Evolutionary conservation across 441 rosid genomes (phyloP).

Genomic region (Viola pubescens): DNA sequence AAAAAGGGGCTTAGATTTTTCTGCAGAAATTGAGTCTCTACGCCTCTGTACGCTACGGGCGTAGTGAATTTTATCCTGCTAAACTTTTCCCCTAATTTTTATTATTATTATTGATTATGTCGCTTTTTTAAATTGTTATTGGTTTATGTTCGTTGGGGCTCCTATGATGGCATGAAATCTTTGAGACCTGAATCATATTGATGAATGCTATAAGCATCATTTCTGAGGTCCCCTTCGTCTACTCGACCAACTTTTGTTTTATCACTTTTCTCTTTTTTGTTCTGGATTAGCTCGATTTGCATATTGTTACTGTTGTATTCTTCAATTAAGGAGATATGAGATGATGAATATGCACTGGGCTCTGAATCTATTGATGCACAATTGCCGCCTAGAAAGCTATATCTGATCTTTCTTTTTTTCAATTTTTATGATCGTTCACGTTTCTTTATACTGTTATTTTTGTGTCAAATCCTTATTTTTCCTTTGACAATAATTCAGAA

Average conservation of each 20-base stretch:
- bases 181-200: conserved; percentile 62
- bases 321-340: neutral
- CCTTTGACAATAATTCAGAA: neutral
- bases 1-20: conserved; percentile 27
- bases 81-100: neutral
- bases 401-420: conserved; percentile 25
- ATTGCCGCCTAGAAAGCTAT: conserved; percentile 62
- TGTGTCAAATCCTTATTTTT: neutral
- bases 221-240: conserved; percentile 31
- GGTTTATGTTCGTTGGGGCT: conserved; percentile 9
- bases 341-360: conserved; percentile 85
- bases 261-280: neutral
- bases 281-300: neutral
- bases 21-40: conserved; percentile 50
- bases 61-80: conserved; percentile 43
- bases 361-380: conserved; percentile 55
- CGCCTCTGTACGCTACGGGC: conserved; percentile 28
- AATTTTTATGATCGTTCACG: neutral
- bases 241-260: neutral
- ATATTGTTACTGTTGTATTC: neutral
- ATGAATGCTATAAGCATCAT: conserved; percentile 40
- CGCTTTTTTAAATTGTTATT: neutral
- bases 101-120: too few relatives aligned
- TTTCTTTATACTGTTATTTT: neutral
- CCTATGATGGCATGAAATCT: conserved; percentile 61